phyloP scores from a whole-genome alignment of 805 yeast genomes.

The Wickerhamomyces alni region DNA sequence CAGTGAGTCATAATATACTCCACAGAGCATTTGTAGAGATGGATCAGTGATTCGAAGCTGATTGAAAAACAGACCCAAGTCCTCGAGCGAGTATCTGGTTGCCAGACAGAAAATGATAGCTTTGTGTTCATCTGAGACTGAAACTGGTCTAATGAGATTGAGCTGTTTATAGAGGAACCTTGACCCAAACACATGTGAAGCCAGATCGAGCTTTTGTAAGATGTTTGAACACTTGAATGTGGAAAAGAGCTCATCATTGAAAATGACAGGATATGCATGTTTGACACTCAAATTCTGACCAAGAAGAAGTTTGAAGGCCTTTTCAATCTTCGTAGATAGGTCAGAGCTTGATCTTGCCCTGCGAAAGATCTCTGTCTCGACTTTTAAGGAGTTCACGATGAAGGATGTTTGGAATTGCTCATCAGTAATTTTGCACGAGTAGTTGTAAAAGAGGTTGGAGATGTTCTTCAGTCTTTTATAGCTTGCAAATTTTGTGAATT shows the following conservation, averaged over 20 bases:
- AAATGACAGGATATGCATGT: conserved; percentile 3
- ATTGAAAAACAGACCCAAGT: conserved; percentile 6
- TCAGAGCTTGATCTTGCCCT: conserved; percentile 9
- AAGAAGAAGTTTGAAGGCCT: conserved; percentile 26
- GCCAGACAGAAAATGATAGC: conserved; percentile 14
- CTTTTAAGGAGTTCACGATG: neutral
- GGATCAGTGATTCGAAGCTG: conserved; percentile 12
- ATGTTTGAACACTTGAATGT: conserved; percentile 5
- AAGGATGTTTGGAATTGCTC: conserved; percentile 7
- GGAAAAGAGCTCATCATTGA: conserved; percentile 11
- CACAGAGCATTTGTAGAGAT: conserved; percentile 20
- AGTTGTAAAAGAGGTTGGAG: conserved; percentile 39
- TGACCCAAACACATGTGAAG: conserved; percentile 8
- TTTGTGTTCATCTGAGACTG: conserved; percentile 15
- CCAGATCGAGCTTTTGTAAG: conserved; percentile 13
- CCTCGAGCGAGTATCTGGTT: conserved; percentile 8
- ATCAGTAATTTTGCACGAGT: conserved; percentile 20
- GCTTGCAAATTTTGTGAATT: conserved; percentile 21
- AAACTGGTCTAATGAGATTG: conserved; percentile 6
- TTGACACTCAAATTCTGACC: conserved; percentile 1
- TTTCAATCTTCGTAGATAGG: conserved; percentile 27
- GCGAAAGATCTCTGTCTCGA: conserved; percentile 25
- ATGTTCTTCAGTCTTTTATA: conserved; percentile 38
- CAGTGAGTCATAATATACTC: conserved; percentile 8
- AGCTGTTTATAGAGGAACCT: conserved; percentile 1